Base-by-base conservation (phyloP, 768 basidiomycete species). In the Russula lepida region DNA sequence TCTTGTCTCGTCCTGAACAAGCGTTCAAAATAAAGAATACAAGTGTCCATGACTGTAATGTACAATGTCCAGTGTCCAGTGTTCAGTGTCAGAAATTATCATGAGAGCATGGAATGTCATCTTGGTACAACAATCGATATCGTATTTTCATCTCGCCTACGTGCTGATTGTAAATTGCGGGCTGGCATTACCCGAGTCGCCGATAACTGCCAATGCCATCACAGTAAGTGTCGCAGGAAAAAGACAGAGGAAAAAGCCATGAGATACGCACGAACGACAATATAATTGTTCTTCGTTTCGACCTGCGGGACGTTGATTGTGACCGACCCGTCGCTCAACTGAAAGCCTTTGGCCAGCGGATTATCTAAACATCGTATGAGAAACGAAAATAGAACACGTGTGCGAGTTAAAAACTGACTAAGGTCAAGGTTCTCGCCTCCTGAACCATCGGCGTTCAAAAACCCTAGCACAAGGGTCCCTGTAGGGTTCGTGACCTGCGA, bases 111-210 rank as follows among this genome's bases (percentile, higher is more conserved):
- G 33, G 5, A 21, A 7, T 15, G 49, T 48, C 21, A 25, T 47
- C 33, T 1, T 21, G 4, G 39, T 39, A 37, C 17, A 5, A 33
- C 23, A 33, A 19, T 28, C 15, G 11, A 23, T 28, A 23, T 21
- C 30, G 17, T 41, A 21, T 43, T 33, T 33, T 48, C 51, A 46
- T 30, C 39, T 33, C 30, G 56, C 46, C 12, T 25, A 32, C 8
- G 23, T 12, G 23, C 15, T 50, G 62, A 90, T 90, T 1, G 77
- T 81, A 69, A 90, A 89, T 41, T 72, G 19, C 0, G 80, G 80
- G 67, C 81, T 85, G 9, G 70, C 65, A 63, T 90, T 82, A 12
- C 87, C 88, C 15, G 84, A 86, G 67, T 85, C 82, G 28, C 87
- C 87, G 64, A 84, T 74, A 44, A 86, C 86, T 88, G 60, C 54